A percentile compares a stretch with the other conserved stretches of the same genome.
These are phyloP conservation scores for Phytophthora megakarya DNA, from an alignment of 352 stramenopile species.

Conservation along the genomic window DNA sequence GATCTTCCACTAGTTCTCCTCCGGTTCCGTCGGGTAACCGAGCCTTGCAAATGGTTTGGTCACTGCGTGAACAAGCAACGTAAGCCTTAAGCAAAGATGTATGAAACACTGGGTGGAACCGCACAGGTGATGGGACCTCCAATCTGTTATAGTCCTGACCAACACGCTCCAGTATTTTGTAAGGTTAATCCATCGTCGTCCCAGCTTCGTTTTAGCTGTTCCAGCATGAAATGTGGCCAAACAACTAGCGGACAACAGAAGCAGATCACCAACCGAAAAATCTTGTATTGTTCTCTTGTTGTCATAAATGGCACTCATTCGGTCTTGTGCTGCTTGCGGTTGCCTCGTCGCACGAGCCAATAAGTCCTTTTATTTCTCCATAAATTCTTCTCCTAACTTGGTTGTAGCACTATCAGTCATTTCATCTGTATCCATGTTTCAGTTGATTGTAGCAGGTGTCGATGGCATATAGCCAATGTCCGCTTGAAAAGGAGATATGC, in stretches of 20 bases:
- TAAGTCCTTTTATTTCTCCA: neutral
- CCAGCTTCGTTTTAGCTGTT: no score
- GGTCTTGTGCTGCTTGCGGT: no score
- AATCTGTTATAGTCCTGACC: neutral
- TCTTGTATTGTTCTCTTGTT: no score
- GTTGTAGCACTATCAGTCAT: neutral
- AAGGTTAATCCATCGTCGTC: neutral
- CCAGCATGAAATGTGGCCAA: no score
- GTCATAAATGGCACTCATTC: no score
- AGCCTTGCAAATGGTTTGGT: no score
- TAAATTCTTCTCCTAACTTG: neutral
- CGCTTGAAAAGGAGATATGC: constrained; percentile 23
- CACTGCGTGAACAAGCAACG: no score
- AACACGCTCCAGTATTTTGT: neutral
- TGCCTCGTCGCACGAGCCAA: neutral
- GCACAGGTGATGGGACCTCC: neutral
- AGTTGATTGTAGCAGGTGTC: no score
- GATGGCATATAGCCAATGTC: neutral
- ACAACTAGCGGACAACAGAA: no score
- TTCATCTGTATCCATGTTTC: neutral
- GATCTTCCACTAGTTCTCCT: neutral
- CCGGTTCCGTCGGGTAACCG: neutral
- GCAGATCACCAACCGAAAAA: no score
- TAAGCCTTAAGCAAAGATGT: no score
- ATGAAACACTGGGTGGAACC: no score